A percentile compares a stretch with the other conserved stretches of the same genome.
These are phyloP conservation scores for Paecilomyces sp. DNA, from an alignment of 2,329 filamentous ascomycete genomes.

Conservation along the genomic window DNA sequence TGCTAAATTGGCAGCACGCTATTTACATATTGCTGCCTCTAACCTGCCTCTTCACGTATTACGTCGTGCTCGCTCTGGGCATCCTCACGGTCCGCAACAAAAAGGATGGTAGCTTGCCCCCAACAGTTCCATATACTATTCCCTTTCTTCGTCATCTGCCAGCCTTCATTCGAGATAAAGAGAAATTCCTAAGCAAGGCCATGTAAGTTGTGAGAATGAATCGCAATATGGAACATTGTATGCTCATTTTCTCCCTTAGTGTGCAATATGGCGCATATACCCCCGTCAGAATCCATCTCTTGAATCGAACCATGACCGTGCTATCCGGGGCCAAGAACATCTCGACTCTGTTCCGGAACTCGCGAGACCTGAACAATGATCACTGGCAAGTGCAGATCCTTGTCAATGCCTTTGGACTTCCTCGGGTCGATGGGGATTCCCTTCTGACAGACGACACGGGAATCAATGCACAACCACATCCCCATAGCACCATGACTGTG, in stretches of 20 bases:
- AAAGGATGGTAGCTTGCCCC: slow-evolving; percentile 1
- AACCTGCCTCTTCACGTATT: background rate
- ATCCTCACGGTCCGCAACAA: slow-evolving; percentile 2
- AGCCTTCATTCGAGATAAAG: slow-evolving; percentile 1
- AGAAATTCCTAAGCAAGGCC: background rate
- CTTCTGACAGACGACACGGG: slow-evolving; percentile 3
- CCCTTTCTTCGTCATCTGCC: slow-evolving; percentile 5
- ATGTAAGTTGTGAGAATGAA: background rate
- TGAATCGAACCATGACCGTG: background rate
- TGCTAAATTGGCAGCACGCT: background rate
- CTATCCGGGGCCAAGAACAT: background rate
- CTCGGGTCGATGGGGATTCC: background rate
- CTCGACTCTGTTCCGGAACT: slow-evolving; percentile 2
- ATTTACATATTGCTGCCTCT: background rate
- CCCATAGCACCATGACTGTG: slow-evolving; percentile 2
- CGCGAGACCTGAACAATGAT: slow-evolving; percentile 1
- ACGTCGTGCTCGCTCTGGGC: slow-evolving; percentile 5
- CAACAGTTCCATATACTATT: slow-evolving; percentile 2
- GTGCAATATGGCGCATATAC: background rate
- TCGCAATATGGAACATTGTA: too few species aligned
- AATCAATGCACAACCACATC: slow-evolving; percentile 1
- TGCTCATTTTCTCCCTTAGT: background rate
- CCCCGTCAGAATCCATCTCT: background rate
- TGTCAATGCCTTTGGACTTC: slow-evolving; percentile 2
- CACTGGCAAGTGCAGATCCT: slow-evolving; percentile 4